Percentiles rank a stretch among this genome's conserved stretches.
phyloP scores from a whole-genome alignment of 2,329 filamentous ascomycete genomes.

The Falciphora oryzae region DNA sequence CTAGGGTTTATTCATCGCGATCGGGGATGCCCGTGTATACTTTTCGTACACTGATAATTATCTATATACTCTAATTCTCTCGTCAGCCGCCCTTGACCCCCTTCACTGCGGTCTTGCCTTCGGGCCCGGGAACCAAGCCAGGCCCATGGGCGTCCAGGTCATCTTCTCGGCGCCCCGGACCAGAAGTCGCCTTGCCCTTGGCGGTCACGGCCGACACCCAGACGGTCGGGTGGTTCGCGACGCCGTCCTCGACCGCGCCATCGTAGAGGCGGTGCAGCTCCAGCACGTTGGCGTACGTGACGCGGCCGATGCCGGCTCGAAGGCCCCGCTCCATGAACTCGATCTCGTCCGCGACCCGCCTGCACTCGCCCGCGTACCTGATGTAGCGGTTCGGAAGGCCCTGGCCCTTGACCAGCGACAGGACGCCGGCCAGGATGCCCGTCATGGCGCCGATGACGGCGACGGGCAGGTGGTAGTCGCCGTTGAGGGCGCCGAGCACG shows the following conservation, averaged over 20 bases:
- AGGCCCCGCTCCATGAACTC: constrained; percentile 27
- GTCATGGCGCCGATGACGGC: constrained; percentile 57
- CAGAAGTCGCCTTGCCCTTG: too few relatives aligned
- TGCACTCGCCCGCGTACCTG: constrained; percentile 12
- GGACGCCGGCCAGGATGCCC: constrained; percentile 54
- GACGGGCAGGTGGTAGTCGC: constrained; percentile 45
- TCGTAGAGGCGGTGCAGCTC: neutral
- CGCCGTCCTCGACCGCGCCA: neutral
- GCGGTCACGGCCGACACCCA: neutral
- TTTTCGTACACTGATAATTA: too few relatives aligned
- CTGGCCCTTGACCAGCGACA: constrained; percentile 49
- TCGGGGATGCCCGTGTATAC: too few relatives aligned
- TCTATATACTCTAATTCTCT: too few relatives aligned
- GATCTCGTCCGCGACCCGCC: constrained; percentile 39
- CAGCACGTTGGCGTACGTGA: neutral
- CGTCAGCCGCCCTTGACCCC: too few relatives aligned
- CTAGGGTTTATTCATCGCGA: too few relatives aligned
- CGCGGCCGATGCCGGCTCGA: neutral
- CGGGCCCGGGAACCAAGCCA: too few relatives aligned
- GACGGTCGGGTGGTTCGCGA: neutral
- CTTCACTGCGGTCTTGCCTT: too few relatives aligned
- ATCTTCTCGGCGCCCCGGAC: too few relatives aligned
- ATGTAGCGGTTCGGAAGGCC: constrained; percentile 37
- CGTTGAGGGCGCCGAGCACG: constrained; percentile 37
- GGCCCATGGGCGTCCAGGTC: too few relatives aligned